Conservation (phyloP, 2,329 filamentous ascomycete genomes). For the Fusarium graminum region DNA sequence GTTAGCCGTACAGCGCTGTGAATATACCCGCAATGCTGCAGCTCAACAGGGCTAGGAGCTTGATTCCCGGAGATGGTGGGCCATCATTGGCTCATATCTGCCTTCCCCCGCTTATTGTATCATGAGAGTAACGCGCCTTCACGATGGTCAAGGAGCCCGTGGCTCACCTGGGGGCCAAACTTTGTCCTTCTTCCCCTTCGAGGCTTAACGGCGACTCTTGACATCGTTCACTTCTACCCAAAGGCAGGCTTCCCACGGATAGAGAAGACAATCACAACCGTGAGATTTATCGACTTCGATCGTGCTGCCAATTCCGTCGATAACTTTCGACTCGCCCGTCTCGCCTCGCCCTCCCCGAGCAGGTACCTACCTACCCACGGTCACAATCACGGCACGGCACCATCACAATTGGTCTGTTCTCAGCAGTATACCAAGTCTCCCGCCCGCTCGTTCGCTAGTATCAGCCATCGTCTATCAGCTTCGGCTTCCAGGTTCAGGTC, state of each 20-base stretch:
- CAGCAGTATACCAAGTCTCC: constrained; percentile 27
- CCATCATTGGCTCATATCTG: constrained; percentile 50
- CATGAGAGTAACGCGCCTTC: constrained; percentile 53
- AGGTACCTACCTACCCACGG: constrained; percentile 27
- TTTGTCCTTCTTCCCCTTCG: constrained; percentile 45
- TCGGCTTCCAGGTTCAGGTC: constrained; percentile 23
- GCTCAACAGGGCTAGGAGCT: constrained; percentile 46
- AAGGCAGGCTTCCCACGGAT: constrained; percentile 22
- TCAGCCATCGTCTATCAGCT: constrained; percentile 16
- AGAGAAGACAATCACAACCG: constrained; percentile 8
- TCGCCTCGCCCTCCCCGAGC: constrained; percentile 18
- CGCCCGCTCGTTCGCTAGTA: constrained; percentile 16
- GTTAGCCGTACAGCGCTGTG: constrained; percentile 18
- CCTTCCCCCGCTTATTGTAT: constrained; percentile 57
- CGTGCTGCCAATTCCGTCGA: constrained; percentile 20
- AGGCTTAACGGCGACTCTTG: constrained; percentile 46
- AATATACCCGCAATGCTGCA: constrained; percentile 35
- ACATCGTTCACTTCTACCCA: constrained; percentile 13
- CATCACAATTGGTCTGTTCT: constrained; percentile 35
- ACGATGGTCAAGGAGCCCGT: constrained; percentile 36
- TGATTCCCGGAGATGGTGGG: constrained; percentile 39
- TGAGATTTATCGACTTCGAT: constrained; percentile 23
- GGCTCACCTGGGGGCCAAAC: constrained; percentile 45
- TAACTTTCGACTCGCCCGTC: constrained; percentile 5
- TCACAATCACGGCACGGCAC: constrained; percentile 29